Percentiles rank a stretch among this genome's conserved stretches.
phyloP scores from a whole-genome alignment of 257 asterid genomes.

The Henckelia pumila region DNA sequence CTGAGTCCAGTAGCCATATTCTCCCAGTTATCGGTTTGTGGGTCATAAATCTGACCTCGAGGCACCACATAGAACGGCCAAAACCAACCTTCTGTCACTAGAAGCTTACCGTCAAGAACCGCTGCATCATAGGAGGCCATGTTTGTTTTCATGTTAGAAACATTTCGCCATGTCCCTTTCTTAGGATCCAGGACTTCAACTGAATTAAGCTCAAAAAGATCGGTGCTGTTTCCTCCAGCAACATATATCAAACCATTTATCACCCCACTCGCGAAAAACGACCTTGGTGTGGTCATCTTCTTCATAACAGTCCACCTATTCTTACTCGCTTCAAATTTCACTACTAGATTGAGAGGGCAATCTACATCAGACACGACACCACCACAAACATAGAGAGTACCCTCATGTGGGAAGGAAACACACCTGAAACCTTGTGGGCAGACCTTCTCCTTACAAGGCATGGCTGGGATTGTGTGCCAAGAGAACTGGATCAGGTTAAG shows the following conservation, averaged over 20 bases:
- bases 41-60: constrained; percentile 87
- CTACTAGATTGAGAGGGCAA: constrained; percentile 76
- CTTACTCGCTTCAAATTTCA: constrained; percentile 70
- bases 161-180: constrained; percentile 62
- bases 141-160: constrained; percentile 65
- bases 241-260: constrained; percentile 81
- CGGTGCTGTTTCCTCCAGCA: constrained; percentile 88
- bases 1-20: constrained; percentile 81
- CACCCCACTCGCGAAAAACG: constrained; percentile 82
- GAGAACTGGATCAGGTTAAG: constrained; percentile 58
- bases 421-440: constrained; percentile 89
- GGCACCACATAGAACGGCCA: constrained; percentile 97
- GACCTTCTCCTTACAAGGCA: constrained; percentile 92
- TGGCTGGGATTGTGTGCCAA: constrained; percentile 88
- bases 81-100: constrained; percentile 96
- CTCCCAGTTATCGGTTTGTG: constrained; percentile 71
- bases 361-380: constrained; percentile 77
- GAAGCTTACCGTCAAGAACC: constrained; percentile 81
- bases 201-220: constrained; percentile 71
- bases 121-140: constrained; percentile 88
- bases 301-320: constrained; percentile 90
- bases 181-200: constrained; percentile 76
- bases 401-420: constrained; percentile 71
- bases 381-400: constrained; percentile 74
- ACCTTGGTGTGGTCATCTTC: constrained; percentile 82